These are phyloP conservation scores for Tuber magnatum DNA, from an alignment of 495 filamentous ascomycete species.

Conservation along the genomic window DNA sequence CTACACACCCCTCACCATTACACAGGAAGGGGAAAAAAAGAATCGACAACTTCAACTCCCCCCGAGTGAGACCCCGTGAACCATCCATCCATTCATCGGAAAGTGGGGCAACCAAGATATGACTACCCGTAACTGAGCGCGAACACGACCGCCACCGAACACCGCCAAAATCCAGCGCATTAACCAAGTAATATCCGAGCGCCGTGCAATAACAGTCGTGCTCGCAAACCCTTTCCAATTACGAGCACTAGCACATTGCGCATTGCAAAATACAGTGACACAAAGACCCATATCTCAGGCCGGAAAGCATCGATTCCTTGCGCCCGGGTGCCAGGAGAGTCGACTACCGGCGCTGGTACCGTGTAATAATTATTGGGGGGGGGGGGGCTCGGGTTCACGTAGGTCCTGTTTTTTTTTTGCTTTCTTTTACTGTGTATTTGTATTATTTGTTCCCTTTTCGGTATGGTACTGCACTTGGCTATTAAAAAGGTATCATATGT, in stretches of 20 bases:
- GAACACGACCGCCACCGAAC: neutral
- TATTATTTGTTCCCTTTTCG: too few species aligned
- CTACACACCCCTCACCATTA: neutral
- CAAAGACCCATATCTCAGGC: neutral
- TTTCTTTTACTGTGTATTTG: too few species aligned
- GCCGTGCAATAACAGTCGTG: neutral
- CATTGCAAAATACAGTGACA: neutral
- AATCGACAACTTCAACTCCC: neutral
- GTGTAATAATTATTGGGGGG: too few species aligned
- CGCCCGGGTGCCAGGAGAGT: too few species aligned
- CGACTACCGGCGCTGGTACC: too few species aligned
- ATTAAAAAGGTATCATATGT: too few species aligned
- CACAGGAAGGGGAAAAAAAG: neutral
- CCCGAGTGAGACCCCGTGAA: neutral
- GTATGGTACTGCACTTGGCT: too few species aligned
- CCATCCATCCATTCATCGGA: neutral
- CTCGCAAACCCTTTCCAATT: neutral
- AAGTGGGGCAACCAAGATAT: neutral
- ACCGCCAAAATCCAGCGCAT: neutral
- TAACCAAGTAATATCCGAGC: neutral
- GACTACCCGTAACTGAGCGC: neutral
- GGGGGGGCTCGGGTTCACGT: too few species aligned
- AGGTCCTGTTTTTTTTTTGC: too few species aligned
- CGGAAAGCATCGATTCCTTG: neutral
- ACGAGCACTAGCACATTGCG: too few species aligned